A percentile compares a stretch with the other conserved stretches of the same genome.
Evolutionary conservation across 495 filamentous ascomycete genomes (phyloP).

Genomic region (Mycothermus thermophilus): DNA sequence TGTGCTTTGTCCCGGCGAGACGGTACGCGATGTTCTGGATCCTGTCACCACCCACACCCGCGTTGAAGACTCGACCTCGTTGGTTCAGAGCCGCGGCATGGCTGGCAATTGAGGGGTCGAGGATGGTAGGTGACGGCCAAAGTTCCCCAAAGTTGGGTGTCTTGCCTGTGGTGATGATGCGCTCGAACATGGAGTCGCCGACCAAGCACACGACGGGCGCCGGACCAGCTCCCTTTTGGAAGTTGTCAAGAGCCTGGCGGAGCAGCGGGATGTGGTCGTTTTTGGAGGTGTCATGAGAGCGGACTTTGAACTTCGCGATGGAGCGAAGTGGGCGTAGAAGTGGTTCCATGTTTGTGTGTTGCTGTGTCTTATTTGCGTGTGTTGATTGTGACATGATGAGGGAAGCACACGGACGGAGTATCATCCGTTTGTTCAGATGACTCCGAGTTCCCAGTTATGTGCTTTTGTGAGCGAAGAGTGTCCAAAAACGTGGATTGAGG

Average conservation of each 20-base stretch:
- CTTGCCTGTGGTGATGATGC: constrained; percentile 16
- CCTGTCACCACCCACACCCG: constrained; percentile 18
- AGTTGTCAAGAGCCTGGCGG: not conserved
- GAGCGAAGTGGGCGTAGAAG: constrained; percentile 1
- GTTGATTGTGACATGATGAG: no score
- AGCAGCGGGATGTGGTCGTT: constrained; percentile 8
- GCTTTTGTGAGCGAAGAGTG: no score
- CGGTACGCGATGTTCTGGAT: constrained; percentile 22
- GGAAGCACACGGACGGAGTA: no score
- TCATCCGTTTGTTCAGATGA: no score
- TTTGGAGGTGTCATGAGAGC: constrained; percentile 12
- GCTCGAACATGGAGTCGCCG: constrained; percentile 22
- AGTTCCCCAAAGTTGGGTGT: constrained; percentile 6
- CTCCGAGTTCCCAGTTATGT: no score
- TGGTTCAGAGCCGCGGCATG: not conserved
- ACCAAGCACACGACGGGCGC: constrained; percentile 10
- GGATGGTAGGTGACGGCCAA: constrained; percentile 11
- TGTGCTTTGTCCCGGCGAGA: constrained; percentile 21
- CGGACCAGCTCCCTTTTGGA: no score
- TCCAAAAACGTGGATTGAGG: no score
- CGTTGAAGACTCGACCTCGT: constrained; percentile 10
- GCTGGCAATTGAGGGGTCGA: constrained; percentile 2
- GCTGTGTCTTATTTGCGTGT: no score
- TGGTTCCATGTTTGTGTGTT: no score
- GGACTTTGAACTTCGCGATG: constrained; percentile 10